These are phyloP conservation scores for Cladosporium sp. DNA, from an alignment of 2,329 filamentous ascomycete genomes.

Conservation along the genomic window DNA sequence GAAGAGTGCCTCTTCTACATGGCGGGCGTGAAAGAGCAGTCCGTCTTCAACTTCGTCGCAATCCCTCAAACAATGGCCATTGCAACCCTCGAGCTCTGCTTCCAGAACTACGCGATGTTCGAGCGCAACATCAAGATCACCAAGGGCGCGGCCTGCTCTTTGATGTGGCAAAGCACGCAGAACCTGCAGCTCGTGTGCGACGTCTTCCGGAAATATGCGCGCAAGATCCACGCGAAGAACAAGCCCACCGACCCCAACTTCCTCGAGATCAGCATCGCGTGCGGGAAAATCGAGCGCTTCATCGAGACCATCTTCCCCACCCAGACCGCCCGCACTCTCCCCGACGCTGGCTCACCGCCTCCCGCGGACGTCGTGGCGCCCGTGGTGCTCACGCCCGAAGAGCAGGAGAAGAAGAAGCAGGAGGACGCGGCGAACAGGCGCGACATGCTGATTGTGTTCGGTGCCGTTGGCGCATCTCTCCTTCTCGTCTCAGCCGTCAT, in stretches of 20 bases:
- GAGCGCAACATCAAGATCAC: slow-evolving; percentile 90
- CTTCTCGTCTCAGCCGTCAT: slow-evolving; percentile 66
- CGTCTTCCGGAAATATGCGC: slow-evolving; percentile 70
- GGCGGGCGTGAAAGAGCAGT: slow-evolving; percentile 88
- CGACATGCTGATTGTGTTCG: slow-evolving; percentile 57
- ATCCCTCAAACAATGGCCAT: slow-evolving; percentile 98
- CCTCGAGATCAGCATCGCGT: slow-evolving; percentile 82
- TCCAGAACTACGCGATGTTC: slow-evolving; percentile 84
- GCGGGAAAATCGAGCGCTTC: slow-evolving; percentile 91
- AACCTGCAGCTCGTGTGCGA: slow-evolving; percentile 77
- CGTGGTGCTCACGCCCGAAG: slow-evolving; percentile 41
- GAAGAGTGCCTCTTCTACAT: slow-evolving; percentile 98
- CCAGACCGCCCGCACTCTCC: slow-evolving; percentile 59
- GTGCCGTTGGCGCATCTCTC: slow-evolving; percentile 62
- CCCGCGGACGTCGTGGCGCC: slow-evolving; percentile 36
- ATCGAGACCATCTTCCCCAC: slow-evolving; percentile 89
- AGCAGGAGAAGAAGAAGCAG: slow-evolving; percentile 51
- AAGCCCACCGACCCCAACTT: slow-evolving; percentile 89
- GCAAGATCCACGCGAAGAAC: slow-evolving; percentile 87
- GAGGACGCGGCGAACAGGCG: slow-evolving; percentile 46
- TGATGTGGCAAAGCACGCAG: slow-evolving; percentile 91
- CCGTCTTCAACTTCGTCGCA: slow-evolving; percentile 97
- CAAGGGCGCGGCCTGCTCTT: slow-evolving; percentile 82
- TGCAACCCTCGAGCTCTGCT: slow-evolving; percentile 83
- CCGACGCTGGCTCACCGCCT: slow-evolving; percentile 14